These are phyloP conservation scores for Penicillium pulvis DNA, from an alignment of 495 filamentous ascomycete genomes.

Conservation along the genomic window DNA sequence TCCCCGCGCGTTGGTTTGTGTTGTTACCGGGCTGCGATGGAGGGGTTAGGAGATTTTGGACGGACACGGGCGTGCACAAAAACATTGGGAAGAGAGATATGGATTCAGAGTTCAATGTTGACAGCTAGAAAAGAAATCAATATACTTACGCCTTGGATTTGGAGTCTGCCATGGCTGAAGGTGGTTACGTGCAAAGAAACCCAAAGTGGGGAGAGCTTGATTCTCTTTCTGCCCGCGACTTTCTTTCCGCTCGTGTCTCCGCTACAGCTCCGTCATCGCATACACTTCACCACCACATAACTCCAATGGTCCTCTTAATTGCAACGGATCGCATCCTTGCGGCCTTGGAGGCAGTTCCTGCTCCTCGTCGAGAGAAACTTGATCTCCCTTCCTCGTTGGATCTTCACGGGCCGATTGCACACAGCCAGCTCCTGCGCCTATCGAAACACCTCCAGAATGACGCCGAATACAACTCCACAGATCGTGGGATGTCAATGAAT, in stretches of 20 bases:
- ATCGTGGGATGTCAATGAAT: not conserved
- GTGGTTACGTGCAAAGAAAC: slow-evolving; percentile 21
- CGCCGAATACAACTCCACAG: slow-evolving; percentile 14
- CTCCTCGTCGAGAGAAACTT: slow-evolving; percentile 32
- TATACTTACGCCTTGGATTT: slow-evolving; percentile 28
- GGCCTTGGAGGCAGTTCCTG: slow-evolving; percentile 54
- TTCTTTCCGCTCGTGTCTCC: slow-evolving; percentile 17
- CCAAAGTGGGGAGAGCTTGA: slow-evolving; percentile 32
- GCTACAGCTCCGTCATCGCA: slow-evolving; percentile 10
- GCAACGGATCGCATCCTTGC: slow-evolving; percentile 71
- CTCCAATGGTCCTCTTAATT: slow-evolving; percentile 73
- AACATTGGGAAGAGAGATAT: not conserved
- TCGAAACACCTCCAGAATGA: slow-evolving; percentile 53
- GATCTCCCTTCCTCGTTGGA: slow-evolving; percentile 40
- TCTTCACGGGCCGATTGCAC: slow-evolving; percentile 73
- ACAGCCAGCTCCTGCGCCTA: slow-evolving; percentile 72
- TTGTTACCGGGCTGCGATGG: slow-evolving; percentile 30
- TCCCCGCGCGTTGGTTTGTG: slow-evolving; percentile 81
- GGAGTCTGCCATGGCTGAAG: slow-evolving; percentile 26
- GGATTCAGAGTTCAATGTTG: not conserved
- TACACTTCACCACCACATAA: not conserved
- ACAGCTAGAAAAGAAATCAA: too few species aligned
- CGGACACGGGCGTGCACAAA: not conserved
- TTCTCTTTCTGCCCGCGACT: slow-evolving; percentile 14
- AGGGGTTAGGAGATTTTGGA: slow-evolving; percentile 23